A percentile compares a stretch with the other conserved stretches of the same genome.
phyloP scores from a whole-genome alignment of 352 stramenopile species.

The Phytopythium aichiense region DNA sequence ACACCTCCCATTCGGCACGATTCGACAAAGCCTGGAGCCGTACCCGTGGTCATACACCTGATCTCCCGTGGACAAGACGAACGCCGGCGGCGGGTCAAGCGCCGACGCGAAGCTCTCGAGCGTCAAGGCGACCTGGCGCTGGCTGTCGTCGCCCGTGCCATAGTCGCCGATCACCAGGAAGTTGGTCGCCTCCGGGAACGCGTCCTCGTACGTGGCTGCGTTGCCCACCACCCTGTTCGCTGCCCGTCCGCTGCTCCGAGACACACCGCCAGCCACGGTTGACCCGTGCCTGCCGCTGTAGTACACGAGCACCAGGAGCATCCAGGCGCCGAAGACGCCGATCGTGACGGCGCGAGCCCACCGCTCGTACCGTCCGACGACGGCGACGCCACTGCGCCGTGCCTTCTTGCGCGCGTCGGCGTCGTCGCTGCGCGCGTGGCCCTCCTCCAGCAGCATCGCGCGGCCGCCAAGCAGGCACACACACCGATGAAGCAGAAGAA shows the following conservation, averaged over 20 bases:
- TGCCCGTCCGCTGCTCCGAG: not conserved
- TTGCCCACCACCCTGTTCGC: not conserved
- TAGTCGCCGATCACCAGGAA: conserved; percentile 85
- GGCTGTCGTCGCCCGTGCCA: conserved; percentile 58
- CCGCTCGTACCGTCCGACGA: conserved; percentile 44
- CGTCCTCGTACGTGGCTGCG: conserved; percentile 23
- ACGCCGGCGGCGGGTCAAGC: conserved; percentile 58
- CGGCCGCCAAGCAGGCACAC: no score
- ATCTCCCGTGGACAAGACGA: conserved; percentile 81
- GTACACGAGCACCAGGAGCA: conserved; percentile 59
- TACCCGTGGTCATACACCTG: conserved; percentile 86
- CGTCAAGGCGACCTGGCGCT: conserved; percentile 56
- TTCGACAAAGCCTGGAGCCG: not conserved
- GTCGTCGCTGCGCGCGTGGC: conserved; percentile 40
- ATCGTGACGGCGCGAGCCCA: conserved; percentile 58
- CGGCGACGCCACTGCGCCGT: conserved; percentile 19
- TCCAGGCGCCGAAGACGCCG: conserved; percentile 50
- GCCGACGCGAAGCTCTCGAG: conserved; percentile 52
- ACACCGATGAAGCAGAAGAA: not conserved
- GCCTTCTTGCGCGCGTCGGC: conserved; percentile 45
- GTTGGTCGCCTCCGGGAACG: conserved; percentile 55
- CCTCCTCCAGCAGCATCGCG: conserved; percentile 55
- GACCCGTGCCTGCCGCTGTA: conserved; percentile 16
- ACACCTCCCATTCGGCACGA: not conserved
- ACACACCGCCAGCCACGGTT: not conserved